A percentile compares a stretch with the other conserved stretches of the same genome.
These are phyloP conservation scores for Magnaporthales sp. DNA, from an alignment of 2,329 filamentous ascomycete species.

Conservation along the genomic window DNA sequence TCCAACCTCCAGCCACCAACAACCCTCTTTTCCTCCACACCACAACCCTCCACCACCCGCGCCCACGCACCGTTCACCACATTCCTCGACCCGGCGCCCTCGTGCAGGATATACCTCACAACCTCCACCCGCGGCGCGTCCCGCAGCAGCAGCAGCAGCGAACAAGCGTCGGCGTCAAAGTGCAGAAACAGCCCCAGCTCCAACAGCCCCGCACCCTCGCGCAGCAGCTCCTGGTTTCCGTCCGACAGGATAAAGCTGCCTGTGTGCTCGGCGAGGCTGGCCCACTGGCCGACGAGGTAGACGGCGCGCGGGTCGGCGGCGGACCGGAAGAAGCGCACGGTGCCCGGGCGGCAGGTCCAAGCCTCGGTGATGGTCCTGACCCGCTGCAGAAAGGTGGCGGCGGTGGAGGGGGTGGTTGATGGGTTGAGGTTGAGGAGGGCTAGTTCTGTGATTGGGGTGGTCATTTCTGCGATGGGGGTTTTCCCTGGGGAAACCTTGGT, in stretches of 20 bases:
- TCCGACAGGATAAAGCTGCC: background rate
- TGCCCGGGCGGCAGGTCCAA: background rate
- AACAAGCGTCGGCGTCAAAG: background rate
- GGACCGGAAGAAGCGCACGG: background rate
- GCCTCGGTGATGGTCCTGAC: background rate
- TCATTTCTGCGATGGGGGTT: background rate
- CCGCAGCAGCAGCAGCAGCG: background rate
- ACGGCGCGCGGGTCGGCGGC: background rate
- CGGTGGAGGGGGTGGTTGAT: background rate
- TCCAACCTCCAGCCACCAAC: background rate
- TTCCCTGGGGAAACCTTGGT: too few species aligned
- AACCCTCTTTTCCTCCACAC: background rate
- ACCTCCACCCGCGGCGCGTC: background rate
- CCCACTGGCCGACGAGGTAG: background rate
- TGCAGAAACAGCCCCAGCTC: background rate
- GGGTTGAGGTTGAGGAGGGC: background rate
- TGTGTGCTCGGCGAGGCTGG: constrained; percentile 1
- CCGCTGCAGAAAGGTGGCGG: background rate
- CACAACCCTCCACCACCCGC: background rate
- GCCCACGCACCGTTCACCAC: background rate
- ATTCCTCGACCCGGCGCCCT: background rate
- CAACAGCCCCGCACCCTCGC: background rate
- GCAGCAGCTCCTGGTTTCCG: background rate
- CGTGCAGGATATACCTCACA: background rate
- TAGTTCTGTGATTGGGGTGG: background rate